phyloP scores from a whole-genome alignment of 768 basidiomycete genomes.

The Ephemerocybe angulata region DNA sequence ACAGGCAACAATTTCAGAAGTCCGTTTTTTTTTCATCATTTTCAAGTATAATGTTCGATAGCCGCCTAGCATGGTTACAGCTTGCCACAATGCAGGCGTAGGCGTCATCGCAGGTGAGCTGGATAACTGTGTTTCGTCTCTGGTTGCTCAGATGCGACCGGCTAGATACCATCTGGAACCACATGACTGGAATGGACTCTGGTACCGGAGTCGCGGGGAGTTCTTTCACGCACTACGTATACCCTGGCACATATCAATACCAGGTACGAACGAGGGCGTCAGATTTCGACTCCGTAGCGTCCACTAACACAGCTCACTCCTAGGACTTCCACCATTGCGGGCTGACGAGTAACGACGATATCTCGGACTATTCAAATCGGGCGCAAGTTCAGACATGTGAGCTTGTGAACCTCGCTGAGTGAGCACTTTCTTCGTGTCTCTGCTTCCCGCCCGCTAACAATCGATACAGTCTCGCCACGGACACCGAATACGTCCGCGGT shows the following conservation, averaged over 20 bases:
- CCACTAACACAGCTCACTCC: background rate
- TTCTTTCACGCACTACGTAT: conserved; percentile 50
- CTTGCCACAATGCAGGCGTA: conserved; percentile 55
- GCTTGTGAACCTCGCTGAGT: conserved; percentile 52
- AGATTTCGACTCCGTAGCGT: background rate
- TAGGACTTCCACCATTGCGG: conserved; percentile 66
- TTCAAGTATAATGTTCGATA: background rate
- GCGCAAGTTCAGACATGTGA: conserved; percentile 58
- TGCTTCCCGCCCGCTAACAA: background rate
- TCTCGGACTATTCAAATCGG: conserved; percentile 51
- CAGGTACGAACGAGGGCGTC: conserved; percentile 35
- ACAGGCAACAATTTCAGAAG: conserved; percentile 47
- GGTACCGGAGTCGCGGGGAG: conserved; percentile 50
- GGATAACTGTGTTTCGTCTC: background rate
- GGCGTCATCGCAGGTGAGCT: conserved; percentile 49
- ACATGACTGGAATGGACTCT: conserved; percentile 53
- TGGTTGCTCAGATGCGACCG: background rate
- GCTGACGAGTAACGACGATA: conserved; percentile 46
- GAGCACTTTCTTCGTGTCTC: conserved; percentile 14
- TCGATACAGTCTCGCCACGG: conserved; percentile 52
- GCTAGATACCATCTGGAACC: conserved; percentile 59
- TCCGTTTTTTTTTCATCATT: conserved; percentile 15
- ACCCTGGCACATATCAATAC: conserved; percentile 45
- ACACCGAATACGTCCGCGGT: conserved; percentile 55
- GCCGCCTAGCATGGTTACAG: conserved; percentile 38